Percentiles rank a stretch among this genome's conserved stretches.
These are phyloP conservation scores for Aegilops umbellulata DNA, from an alignment of 176 grass and related monocot genomes.

Conservation along the genomic window DNA sequence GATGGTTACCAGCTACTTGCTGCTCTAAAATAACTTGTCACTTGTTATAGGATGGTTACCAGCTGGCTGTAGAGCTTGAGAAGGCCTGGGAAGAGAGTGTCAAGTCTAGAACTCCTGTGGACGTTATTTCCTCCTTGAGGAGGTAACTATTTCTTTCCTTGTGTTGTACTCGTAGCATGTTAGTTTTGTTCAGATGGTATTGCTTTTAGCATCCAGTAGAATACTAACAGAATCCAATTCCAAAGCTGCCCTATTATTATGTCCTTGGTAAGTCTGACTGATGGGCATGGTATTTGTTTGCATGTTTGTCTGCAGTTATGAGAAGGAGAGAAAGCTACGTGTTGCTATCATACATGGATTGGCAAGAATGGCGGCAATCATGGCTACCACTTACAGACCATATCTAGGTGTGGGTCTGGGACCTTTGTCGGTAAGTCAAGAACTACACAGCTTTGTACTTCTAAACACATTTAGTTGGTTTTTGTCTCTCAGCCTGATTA, in stretches of 20 bases:
- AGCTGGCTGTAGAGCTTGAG: slow-evolving; percentile 94
- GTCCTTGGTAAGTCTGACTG: slow-evolving; percentile 1
- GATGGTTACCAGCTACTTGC: slow-evolving; percentile 77
- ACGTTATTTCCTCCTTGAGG: slow-evolving; percentile 78
- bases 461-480: not conserved
- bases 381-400: slow-evolving; percentile 96
- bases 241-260: not conserved
- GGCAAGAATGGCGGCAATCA: slow-evolving; percentile 98
- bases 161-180: not conserved
- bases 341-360: slow-evolving; percentile 96
- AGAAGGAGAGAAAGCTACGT: slow-evolving; percentile 85
- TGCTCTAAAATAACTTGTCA: not conserved
- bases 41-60: slow-evolving; percentile 82
- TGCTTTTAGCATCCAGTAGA: not conserved
- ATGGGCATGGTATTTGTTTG: not conserved
- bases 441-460: slow-evolving; percentile 16
- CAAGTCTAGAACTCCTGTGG: slow-evolving; percentile 61
- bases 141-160: slow-evolving; percentile 48
- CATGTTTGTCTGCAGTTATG: slow-evolving; percentile 64
- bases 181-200: not conserved
- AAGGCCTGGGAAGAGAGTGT: slow-evolving; percentile 78
- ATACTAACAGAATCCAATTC: not conserved
- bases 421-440: slow-evolving; percentile 78
- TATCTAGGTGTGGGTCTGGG: slow-evolving; percentile 85
- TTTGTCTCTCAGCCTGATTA: not conserved